Conservation (phyloP, 768 basidiomycete species). For the Pleurotus giganteus region DNA sequence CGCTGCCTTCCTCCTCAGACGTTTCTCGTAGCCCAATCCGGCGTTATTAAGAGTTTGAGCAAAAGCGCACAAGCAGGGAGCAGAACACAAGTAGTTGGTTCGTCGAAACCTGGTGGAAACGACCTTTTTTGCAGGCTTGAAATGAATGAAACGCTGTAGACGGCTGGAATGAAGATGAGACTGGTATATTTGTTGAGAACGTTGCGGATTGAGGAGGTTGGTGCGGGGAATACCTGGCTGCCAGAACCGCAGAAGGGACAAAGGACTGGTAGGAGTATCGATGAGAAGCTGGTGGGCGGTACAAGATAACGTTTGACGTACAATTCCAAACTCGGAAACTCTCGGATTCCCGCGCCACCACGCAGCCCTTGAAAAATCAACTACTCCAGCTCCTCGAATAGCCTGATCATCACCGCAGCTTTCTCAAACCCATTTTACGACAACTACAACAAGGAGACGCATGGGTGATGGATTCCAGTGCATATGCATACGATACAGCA, state of each 20-base stretch:
- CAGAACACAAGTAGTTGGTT: neutral
- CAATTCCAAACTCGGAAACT: constrained; percentile 40
- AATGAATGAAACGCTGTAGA: constrained; percentile 6
- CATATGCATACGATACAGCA: neutral
- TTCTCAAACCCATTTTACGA: neutral
- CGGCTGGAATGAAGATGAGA: constrained; percentile 1
- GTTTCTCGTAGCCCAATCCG: neutral
- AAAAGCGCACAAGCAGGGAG: constrained; percentile 3
- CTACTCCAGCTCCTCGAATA: neutral
- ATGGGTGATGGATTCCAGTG: neutral
- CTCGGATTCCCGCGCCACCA: constrained; percentile 29
- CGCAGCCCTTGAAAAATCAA: constrained; percentile 1
- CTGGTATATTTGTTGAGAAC: neutral
- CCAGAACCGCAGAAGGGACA: constrained; percentile 14
- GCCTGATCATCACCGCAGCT: neutral
- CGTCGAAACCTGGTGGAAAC: constrained; percentile 5
- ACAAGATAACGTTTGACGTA: constrained; percentile 40
- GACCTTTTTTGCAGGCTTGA: constrained; percentile 9
- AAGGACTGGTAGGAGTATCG: constrained; percentile 35
- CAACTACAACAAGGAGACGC: neutral
- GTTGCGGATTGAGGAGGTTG: neutral
- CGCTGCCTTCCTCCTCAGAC: neutral
- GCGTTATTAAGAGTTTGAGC: neutral
- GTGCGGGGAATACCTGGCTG: constrained; percentile 26
- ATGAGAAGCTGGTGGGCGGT: constrained; percentile 40